Evolutionary conservation across 306 rosid genomes (phyloP).

Genomic region (Casuarina equisetifolia): DNA sequence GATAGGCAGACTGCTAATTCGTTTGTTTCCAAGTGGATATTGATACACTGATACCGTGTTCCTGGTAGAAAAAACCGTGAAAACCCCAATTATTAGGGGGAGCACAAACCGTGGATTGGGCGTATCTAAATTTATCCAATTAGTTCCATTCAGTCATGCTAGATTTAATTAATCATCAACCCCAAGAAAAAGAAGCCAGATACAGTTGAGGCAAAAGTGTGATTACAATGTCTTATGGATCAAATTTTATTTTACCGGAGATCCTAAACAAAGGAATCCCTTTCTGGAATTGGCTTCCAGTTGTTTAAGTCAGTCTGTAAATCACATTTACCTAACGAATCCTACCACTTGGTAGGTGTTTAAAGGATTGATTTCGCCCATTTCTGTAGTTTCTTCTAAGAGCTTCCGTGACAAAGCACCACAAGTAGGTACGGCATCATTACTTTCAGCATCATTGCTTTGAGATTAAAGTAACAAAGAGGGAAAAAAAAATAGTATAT

Average conservation of each 20-base stretch:
- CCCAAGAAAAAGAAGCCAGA: too few species aligned
- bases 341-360: constrained; percentile 23
- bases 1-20: background rate
- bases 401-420: background rate
- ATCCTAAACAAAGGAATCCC: constrained; percentile 10
- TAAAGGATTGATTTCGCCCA: constrained; percentile 20
- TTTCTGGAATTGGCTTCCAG: constrained; percentile 1
- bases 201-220: too few species aligned
- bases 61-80: background rate
- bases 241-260: too few species aligned
- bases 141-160: too few species aligned
- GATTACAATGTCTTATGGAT: too few species aligned
- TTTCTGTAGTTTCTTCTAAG: constrained; percentile 7
- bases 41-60: background rate
- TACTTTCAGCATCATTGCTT: background rate
- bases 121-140: too few species aligned
- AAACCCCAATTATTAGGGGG: background rate
- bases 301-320: constrained; percentile 8
- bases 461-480: background rate
- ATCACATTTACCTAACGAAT: background rate
- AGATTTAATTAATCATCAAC: too few species aligned
- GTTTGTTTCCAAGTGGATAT: background rate
- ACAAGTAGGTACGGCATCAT: background rate
- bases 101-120: background rate
- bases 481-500: background rate